phyloP scores from a whole-genome alignment of 495 filamentous ascomycete genomes.

The Xylaria cubensis region DNA sequence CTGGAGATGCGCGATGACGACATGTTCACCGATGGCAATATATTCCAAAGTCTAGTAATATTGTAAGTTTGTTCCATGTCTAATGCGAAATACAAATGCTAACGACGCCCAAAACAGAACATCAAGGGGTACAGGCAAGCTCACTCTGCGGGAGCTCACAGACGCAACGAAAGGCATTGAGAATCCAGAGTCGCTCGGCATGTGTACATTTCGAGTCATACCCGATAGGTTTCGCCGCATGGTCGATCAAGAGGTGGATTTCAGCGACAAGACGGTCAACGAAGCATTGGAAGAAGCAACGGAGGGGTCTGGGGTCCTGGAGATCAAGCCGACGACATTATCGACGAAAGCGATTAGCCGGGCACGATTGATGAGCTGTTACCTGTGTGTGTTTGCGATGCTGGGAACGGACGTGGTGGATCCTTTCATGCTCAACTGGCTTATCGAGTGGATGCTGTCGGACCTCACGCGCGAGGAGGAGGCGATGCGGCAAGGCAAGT shows the following conservation, averaged over 20 bases:
- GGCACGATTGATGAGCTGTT: slow-evolving; percentile 28
- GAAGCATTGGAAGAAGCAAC: slow-evolving; percentile 26
- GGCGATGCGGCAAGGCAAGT: slow-evolving; percentile 30
- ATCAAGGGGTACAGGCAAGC: slow-evolving; percentile 26
- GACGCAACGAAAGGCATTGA: slow-evolving; percentile 26
- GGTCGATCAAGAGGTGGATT: slow-evolving; percentile 25
- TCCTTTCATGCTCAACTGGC: slow-evolving; percentile 30
- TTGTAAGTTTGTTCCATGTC: slow-evolving; percentile 7
- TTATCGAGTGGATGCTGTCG: slow-evolving; percentile 28
- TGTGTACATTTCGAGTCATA: slow-evolving; percentile 28
- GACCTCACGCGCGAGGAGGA: slow-evolving; percentile 29
- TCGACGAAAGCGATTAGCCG: slow-evolving; percentile 28
- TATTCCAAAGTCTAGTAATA: slow-evolving; percentile 29
- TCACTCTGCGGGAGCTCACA: slow-evolving; percentile 26
- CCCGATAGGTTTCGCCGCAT: slow-evolving; percentile 27
- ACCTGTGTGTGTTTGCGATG: slow-evolving; percentile 28
- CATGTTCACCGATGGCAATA: slow-evolving; percentile 28
- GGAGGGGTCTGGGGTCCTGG: slow-evolving; percentile 3
- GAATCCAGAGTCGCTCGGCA: slow-evolving; percentile 29
- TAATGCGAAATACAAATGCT: background rate
- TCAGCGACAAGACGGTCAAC: slow-evolving; percentile 27
- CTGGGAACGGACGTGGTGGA: slow-evolving; percentile 27
- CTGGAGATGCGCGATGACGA: slow-evolving; percentile 28
- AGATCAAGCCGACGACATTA: slow-evolving; percentile 23
- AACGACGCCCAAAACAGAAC: slow-evolving; percentile 14